Conservation (phyloP, 768 basidiomycete species). For the Sporobolomyces roseus region DNA sequence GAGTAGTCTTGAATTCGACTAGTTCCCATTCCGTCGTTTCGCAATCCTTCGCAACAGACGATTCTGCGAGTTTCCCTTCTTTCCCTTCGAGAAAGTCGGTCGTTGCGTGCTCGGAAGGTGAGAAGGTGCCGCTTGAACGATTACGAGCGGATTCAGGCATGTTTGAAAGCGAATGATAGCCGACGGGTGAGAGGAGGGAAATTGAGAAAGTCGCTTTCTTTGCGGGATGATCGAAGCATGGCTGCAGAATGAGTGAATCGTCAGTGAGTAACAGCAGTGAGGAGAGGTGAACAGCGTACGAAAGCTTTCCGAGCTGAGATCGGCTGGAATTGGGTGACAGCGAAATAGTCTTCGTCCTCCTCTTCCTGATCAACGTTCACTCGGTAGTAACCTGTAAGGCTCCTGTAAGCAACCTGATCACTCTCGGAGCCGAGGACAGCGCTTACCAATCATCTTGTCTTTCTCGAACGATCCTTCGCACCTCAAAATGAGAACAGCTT, state of each 20-base stretch:
- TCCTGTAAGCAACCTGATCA: neutral
- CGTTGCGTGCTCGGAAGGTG: slow-evolving; percentile 9
- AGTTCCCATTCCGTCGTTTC: slow-evolving; percentile 62
- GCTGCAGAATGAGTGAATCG: slow-evolving; percentile 44
- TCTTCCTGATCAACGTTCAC: neutral
- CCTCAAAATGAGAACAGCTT: slow-evolving; percentile 13
- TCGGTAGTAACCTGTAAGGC: slow-evolving; percentile 28
- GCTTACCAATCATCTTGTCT: slow-evolving; percentile 4
- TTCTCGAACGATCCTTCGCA: slow-evolving; percentile 24
- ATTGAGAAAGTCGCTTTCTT: slow-evolving; percentile 72
- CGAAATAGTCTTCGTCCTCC: neutral
- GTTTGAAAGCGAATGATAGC: slow-evolving; percentile 76
- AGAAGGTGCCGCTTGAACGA: slow-evolving; percentile 2
- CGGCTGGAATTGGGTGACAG: slow-evolving; percentile 33
- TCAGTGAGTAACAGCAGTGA: neutral
- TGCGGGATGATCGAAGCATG: slow-evolving; percentile 92
- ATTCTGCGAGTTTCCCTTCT: slow-evolving; percentile 1
- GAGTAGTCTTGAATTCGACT: slow-evolving; percentile 74
- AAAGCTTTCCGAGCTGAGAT: slow-evolving; percentile 27
- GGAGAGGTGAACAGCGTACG: neutral
- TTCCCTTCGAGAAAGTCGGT: slow-evolving; percentile 36
- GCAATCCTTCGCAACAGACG: neutral
- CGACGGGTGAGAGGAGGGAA: slow-evolving; percentile 57
- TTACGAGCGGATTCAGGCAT: slow-evolving; percentile 56
- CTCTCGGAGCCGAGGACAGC: neutral